A percentile compares a stretch with the other conserved stretches of the same genome.
These are phyloP conservation scores for Fusarium annulatum DNA, from an alignment of 2,329 filamentous ascomycete genomes.

Conservation along the genomic window DNA sequence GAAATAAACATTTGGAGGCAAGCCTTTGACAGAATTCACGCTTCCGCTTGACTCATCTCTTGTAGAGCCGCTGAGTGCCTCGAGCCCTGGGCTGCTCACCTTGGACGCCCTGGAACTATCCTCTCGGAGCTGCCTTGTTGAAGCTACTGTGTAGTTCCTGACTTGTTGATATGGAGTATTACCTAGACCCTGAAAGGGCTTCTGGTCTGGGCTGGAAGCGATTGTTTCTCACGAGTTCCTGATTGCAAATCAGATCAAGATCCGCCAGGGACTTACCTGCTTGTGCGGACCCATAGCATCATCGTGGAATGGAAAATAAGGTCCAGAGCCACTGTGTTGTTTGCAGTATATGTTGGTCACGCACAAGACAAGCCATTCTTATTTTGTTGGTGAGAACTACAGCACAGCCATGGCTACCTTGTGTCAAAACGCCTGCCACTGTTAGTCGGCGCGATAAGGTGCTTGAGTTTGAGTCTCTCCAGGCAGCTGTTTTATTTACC, in stretches of 20 bases:
- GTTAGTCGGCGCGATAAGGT: constrained; percentile 20
- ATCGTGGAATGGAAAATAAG: constrained; percentile 11
- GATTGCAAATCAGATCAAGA: constrained; percentile 4
- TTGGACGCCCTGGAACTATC: constrained; percentile 7
- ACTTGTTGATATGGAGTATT: background rate
- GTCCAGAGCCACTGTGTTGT: constrained; percentile 4
- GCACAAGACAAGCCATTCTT: background rate
- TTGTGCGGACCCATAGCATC: background rate
- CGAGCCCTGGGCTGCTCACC: background rate
- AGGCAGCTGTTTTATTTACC: constrained; percentile 14
- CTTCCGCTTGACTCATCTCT: background rate
- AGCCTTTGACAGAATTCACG: background rate
- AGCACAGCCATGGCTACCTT: background rate
- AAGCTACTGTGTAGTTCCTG: background rate
- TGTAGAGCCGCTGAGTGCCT: background rate
- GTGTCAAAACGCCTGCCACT: background rate
- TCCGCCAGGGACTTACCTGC: background rate
- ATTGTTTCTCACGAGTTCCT: background rate
- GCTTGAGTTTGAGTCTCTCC: constrained; percentile 22
- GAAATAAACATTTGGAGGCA: background rate
- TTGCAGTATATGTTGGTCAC: constrained; percentile 12
- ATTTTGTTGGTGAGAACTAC: background rate
- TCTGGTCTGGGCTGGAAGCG: constrained; percentile 11
- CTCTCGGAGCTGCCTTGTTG: background rate
- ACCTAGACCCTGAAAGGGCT: background rate